Conservation (phyloP, 768 basidiomycete species). For the Galerina marginata region DNA sequence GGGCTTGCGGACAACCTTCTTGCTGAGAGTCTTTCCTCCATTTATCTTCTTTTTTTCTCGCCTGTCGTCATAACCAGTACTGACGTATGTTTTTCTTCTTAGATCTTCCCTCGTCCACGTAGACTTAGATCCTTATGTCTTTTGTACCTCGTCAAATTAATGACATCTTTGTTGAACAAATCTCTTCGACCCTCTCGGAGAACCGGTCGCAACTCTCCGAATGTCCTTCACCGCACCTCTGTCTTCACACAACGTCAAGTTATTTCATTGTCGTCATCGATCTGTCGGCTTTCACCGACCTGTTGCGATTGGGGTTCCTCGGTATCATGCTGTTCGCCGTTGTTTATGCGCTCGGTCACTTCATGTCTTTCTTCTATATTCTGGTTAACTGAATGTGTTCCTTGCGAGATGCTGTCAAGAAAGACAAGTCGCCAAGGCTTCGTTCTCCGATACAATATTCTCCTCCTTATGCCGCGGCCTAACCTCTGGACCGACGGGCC, state of each 20-base stretch:
- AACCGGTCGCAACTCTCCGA: neutral
- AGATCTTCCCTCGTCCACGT: slow-evolving; percentile 1
- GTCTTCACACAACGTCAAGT: slow-evolving; percentile 8
- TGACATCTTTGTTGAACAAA: neutral
- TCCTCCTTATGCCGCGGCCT: too few species aligned
- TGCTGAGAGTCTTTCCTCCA: slow-evolving; percentile 38
- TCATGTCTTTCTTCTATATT: too few species aligned
- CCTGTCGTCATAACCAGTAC: slow-evolving; percentile 1
- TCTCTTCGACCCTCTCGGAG: neutral
- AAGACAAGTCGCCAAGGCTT: too few species aligned
- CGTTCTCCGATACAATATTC: too few species aligned
- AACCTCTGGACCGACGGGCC: too few species aligned
- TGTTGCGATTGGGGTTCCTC: too few species aligned
- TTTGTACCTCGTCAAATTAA: neutral
- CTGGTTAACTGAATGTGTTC: too few species aligned
- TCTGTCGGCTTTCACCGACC: too few species aligned
- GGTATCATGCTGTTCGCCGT: too few species aligned
- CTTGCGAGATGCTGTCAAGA: too few species aligned
- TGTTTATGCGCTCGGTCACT: too few species aligned
- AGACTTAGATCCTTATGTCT: neutral
- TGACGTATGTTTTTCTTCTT: slow-evolving; percentile 3
- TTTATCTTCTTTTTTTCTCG: slow-evolving; percentile 8
- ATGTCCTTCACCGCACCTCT: neutral
- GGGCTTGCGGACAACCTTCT: slow-evolving; percentile 41
- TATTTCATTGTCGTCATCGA: neutral